Evolutionary conservation across 805 yeast species (phyloP).

Genomic region (Kluyveromyces lactis): DNA sequence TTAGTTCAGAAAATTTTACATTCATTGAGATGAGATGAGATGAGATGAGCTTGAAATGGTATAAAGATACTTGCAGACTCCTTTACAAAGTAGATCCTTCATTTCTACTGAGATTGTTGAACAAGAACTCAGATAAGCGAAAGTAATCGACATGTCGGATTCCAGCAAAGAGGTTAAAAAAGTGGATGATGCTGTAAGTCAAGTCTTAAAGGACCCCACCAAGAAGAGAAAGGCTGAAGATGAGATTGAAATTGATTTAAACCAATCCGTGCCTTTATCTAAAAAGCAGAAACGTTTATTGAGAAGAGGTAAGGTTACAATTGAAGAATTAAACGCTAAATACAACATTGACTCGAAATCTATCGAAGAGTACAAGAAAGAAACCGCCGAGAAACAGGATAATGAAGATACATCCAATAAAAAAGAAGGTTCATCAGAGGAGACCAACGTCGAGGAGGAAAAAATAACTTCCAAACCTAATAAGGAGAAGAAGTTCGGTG

Average conservation of each 20-base stretch:
- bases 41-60: conserved; percentile 1
- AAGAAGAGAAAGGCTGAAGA: conserved; percentile 34
- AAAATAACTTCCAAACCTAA: conserved; percentile 16
- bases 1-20: too few relatives aligned
- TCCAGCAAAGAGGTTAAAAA: neutral
- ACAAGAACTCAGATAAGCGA: too few relatives aligned
- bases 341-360: conserved; percentile 33
- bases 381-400: conserved; percentile 23
- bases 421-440: conserved; percentile 19
- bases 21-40: conserved; percentile 13
- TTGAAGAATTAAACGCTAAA: conserved; percentile 43
- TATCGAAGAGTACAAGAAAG: conserved; percentile 31
- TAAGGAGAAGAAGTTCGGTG: conserved; percentile 51
- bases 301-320: conserved; percentile 65
- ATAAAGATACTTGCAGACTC: neutral
- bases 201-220: conserved; percentile 28
- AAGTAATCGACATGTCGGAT: neutral
- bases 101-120: too few relatives aligned
- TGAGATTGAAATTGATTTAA: conserved; percentile 62
- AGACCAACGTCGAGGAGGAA: conserved; percentile 24
- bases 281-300: conserved; percentile 82
- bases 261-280: conserved; percentile 72
- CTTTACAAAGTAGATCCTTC: too few relatives aligned
- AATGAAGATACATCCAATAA: conserved; percentile 12
- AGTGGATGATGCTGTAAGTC: conserved; percentile 22